phyloP scores from a whole-genome alignment of 169 alveolate species.

The Cryptosporidium tyzzeri region DNA sequence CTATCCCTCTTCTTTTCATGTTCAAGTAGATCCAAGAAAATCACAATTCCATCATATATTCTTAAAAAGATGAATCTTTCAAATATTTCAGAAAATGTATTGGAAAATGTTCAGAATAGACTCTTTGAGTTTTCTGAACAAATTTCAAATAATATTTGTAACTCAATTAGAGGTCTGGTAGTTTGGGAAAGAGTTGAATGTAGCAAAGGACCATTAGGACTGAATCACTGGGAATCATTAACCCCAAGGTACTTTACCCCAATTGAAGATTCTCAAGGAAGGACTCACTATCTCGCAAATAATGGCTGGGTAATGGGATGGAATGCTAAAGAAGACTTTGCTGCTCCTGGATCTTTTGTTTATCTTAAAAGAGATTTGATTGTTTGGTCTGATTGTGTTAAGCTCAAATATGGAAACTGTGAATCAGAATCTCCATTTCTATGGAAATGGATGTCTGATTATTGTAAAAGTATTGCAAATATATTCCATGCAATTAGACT shows the following conservation, averaged over 20 bases:
- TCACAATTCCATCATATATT: slow-evolving; percentile 17
- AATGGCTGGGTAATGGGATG: slow-evolving; percentile 89
- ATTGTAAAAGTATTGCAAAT: slow-evolving; percentile 87
- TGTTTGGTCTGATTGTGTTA: slow-evolving; percentile 94
- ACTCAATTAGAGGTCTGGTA: slow-evolving; percentile 76
- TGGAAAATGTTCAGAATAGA: slow-evolving; percentile 40
- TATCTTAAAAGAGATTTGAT: slow-evolving; percentile 91
- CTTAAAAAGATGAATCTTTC: slow-evolving; percentile 31
- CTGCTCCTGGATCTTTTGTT: slow-evolving; percentile 88
- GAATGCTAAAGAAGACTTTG: slow-evolving; percentile 89
- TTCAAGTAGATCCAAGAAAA: slow-evolving; percentile 25
- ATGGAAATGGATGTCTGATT: slow-evolving; percentile 92
- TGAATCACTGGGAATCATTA: slow-evolving; percentile 80
- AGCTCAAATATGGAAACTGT: slow-evolving; percentile 90
- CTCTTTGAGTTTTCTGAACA: slow-evolving; percentile 62
- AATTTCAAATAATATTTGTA: slow-evolving; percentile 30
- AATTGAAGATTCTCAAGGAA: slow-evolving; percentile 76
- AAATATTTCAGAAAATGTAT: slow-evolving; percentile 1
- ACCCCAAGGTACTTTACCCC: slow-evolving; percentile 85
- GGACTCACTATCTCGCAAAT: slow-evolving; percentile 79
- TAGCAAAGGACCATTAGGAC: slow-evolving; percentile 78
- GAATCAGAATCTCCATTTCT: slow-evolving; percentile 89
- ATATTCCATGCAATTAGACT: slow-evolving; percentile 92
- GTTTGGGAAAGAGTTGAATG: slow-evolving; percentile 79
- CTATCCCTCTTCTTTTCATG: slow-evolving; percentile 33